Base-by-base conservation (phyloP, 1,139 yeast genomes). In the Pichia sorboxylosa region DNA sequence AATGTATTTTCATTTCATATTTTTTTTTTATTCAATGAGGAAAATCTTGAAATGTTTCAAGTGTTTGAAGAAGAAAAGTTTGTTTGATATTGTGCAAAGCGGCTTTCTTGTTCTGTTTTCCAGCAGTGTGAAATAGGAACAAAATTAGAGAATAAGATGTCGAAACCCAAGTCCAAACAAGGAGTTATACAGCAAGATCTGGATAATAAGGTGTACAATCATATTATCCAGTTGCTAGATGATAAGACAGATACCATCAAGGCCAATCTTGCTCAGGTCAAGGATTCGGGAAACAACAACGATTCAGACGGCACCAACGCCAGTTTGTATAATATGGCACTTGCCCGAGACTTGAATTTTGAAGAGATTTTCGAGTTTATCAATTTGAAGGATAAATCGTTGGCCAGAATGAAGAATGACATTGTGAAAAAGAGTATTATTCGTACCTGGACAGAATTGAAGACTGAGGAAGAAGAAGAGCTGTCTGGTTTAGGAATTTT, bases 401-500 rank as follows among this genome's bases (percentile, higher is more conserved):
- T 84, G 46, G 69, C 73, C 38, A 59, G 96, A 41, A 72, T 73
- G 49, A 85, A 85, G 52, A 70, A 69, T 29, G 54, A 46, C 27
- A 50, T 46, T 33, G 47, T 70, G 30, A 69, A 64, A 31, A 59
- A 64, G 36, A 49, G 65, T 13, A 59, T 68, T 6, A 64, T 60
- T 5, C 53, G 59, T 34, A 49, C 63, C 13, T 61, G 59, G 34
- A 58, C 58, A 17, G 42, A 54, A 11, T 45, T 55, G 22, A 40
- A 46, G 10, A 44, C 34, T 4, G 58, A 53, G 31, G 57, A 54
- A 38, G 48, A 46, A 27, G 52, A 49, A 32, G 55, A 51, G 30
- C 48, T 50, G 37, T 32, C 44, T 13, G 35, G 41, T 15, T 24
- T 46, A 14, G 34, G 36, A 6, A 15, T 24, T 2, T 30, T 63